Conservation (phyloP, 306 rosid species). For the Prinsepia uniflora region DNA sequence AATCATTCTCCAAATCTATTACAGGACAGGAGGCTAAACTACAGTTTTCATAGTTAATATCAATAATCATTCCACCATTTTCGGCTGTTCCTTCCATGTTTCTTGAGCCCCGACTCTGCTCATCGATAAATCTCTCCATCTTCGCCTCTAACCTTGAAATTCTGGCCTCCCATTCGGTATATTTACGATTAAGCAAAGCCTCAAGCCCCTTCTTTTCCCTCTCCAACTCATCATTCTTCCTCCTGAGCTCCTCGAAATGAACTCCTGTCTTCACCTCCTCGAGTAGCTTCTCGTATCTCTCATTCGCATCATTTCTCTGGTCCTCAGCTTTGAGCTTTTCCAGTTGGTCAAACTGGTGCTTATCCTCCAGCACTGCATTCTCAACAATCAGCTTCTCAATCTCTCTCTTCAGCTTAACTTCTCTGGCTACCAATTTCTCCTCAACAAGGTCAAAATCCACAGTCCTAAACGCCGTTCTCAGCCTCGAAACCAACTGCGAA, state of each 20-base stretch:
- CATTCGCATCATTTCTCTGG: not conserved
- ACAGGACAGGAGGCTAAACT: not conserved
- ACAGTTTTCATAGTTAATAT: not conserved
- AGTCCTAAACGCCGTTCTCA: conserved; percentile 11
- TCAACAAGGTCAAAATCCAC: conserved; percentile 18
- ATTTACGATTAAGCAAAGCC: not conserved
- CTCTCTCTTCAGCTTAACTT: conserved; percentile 13
- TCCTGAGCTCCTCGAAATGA: not conserved
- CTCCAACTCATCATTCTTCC: conserved; percentile 18
- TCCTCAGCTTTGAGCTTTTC: not conserved
- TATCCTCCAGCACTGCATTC: not conserved
- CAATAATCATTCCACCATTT: not conserved
- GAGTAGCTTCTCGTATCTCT: conserved; percentile 20
- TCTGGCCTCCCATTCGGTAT: not conserved
- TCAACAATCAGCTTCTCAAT: conserved; percentile 12
- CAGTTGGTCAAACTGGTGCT: not conserved
- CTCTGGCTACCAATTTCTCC: conserved; percentile 23
- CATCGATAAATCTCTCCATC: not conserved
- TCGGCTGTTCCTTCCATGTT: not conserved
- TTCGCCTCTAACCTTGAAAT: not conserved
- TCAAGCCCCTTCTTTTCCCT: conserved; percentile 3
- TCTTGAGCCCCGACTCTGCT: not conserved
- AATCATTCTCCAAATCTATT: conserved; percentile 3
- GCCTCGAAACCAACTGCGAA: conserved; percentile 21
- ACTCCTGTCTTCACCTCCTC: conserved; percentile 10